Evolutionary conservation across 192 early-diverging fungal genomes (phyloP), one percentile per base, ranked within the genome.

Genomic region (Linnemannia schmuckeri): DNA sequence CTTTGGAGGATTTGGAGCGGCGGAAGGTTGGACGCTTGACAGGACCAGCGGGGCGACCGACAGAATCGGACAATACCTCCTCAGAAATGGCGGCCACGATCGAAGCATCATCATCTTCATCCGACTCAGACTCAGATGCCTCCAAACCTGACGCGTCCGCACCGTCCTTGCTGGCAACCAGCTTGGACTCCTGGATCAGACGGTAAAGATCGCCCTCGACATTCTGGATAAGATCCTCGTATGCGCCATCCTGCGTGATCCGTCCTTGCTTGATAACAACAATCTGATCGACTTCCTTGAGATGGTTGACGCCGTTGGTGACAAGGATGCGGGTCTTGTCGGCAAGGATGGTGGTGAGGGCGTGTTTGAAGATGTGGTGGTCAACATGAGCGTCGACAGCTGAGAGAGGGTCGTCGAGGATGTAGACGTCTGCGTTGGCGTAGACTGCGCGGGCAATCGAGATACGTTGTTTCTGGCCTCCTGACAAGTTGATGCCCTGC

Each of bases 391-490:
- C 92, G 76, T 94, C 93, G 18, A 94, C 93, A 55, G 93, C 93
- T 37, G 90, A 91, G 13, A 94, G 80, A 41, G 91, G 89, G 68
- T 94, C 93, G 78, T 94, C 92, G 12, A 87, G 66, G 70, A 87
- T 87, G 42, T 87, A 87, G 18, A 87, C 66, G 90, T 98, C 97
- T 15, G 96, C 95, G 20, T 94, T 89, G 18, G 96, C 91, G 83
- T 99, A 99, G 33, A 98, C 97, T 3, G 98, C 97, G 68, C 83
- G 94, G 84, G 90, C 92, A 47, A 92, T 87, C 6, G 91, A 90
- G 49, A 91, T 88, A 72, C 93, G 94, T 33, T 94, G 93, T 82
- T 97, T 97, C 75, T 99, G 98, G 20, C 98, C 98, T 69, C 98
- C 98, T 30, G 95, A 96, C 24, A 99, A 88, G 55, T 96, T 98